phyloP scores from a whole-genome alignment of 805 yeast species.

The Starmerella bombicola region DNA sequence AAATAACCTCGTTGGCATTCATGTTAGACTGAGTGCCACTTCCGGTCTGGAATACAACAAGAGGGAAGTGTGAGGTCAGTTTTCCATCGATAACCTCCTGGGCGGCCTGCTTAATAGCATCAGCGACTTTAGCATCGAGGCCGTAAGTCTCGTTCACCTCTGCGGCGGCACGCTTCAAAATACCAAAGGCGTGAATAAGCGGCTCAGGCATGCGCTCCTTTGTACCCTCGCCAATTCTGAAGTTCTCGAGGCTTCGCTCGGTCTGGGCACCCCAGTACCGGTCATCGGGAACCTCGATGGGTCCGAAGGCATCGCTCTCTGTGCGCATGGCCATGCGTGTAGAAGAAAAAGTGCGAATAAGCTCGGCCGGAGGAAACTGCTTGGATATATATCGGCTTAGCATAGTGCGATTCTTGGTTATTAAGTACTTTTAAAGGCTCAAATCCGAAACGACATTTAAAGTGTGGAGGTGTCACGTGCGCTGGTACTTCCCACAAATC shows the following conservation, averaged over 20 bases:
- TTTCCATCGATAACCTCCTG: constrained; percentile 90
- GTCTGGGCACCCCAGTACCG: constrained; percentile 99
- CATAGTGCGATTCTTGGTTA: too few relatives aligned
- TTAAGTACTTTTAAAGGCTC: too few relatives aligned
- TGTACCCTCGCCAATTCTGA: constrained; percentile 79
- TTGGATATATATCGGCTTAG: constrained; percentile 3
- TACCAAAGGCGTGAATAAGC: constrained; percentile 80
- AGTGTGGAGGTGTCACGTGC: too few relatives aligned
- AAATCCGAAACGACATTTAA: too few relatives aligned
- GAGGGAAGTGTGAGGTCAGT: constrained; percentile 86
- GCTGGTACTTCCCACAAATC: too few relatives aligned
- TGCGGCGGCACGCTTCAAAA: constrained; percentile 89
- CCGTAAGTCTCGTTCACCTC: constrained; percentile 77
- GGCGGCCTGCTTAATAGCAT: constrained; percentile 85
- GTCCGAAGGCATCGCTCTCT: constrained; percentile 95
- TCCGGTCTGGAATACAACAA: constrained; percentile 98
- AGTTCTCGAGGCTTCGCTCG: constrained; percentile 75
- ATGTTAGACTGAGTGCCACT: constrained; percentile 97
- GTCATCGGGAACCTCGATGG: constrained; percentile 74
- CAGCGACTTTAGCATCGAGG: constrained; percentile 70
- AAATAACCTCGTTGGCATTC: constrained; percentile 98
- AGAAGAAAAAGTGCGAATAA: constrained; percentile 5
- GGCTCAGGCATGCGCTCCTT: constrained; percentile 89
- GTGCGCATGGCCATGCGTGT: constrained; percentile 38
- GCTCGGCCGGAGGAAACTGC: constrained; percentile 1